phyloP scores from a whole-genome alignment of 768 basidiomycete genomes.

The Suillus cothurnatus region DNA sequence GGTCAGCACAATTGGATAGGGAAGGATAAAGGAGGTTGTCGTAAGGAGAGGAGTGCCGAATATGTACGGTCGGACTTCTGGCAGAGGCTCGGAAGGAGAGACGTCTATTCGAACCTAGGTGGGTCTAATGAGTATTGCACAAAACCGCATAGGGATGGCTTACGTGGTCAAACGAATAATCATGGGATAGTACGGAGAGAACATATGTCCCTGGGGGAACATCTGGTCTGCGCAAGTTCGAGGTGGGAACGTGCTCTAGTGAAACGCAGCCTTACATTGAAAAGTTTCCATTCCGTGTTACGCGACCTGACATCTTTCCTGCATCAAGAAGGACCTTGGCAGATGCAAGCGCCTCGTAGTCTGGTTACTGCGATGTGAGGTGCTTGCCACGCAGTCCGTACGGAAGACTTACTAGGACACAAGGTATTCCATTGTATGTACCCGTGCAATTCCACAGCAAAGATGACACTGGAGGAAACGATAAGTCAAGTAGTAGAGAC shows the following conservation, averaged over 20 bases:
- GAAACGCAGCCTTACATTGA: conserved; percentile 52
- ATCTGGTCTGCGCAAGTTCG: conserved; percentile 50
- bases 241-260: conserved; percentile 7
- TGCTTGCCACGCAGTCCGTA: conserved; percentile 3
- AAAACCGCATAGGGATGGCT: conserved; percentile 9
- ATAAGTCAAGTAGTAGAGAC: neutral
- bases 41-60: conserved; percentile 71
- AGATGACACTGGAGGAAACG: conserved; percentile 21
- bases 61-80: conserved; percentile 64
- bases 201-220: conserved; percentile 71
- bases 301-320: conserved; percentile 51
- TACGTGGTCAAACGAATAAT: conserved; percentile 74
- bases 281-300: conserved; percentile 63
- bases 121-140: conserved; percentile 11
- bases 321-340: conserved; percentile 65
- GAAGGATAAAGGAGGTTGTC: conserved; percentile 51
- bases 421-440: conserved; percentile 71
- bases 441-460: conserved; percentile 61
- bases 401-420: conserved; percentile 27
- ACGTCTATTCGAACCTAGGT: conserved; percentile 71
- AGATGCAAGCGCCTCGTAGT: conserved; percentile 47
- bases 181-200: conserved; percentile 66
- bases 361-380: conserved; percentile 27
- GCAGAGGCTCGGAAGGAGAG: conserved; percentile 40
- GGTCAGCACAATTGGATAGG: conserved; percentile 61